phyloP scores from a whole-genome alignment of 225 moss, liverwort and hornwort species.

The Antitrichia curtipendula region DNA sequence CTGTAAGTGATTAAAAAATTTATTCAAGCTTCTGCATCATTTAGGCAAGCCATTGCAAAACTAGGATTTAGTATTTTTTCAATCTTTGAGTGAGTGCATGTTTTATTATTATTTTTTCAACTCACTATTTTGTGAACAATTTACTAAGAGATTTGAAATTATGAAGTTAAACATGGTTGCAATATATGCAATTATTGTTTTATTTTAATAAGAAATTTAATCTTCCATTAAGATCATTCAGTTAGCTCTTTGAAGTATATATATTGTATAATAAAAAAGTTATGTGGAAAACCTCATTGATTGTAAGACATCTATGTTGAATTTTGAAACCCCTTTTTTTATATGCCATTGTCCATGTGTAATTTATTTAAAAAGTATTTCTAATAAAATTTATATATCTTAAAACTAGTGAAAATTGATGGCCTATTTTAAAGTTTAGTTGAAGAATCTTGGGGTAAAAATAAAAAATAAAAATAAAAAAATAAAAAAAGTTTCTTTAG shows the following conservation, averaged over 20 bases:
- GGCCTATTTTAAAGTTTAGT: not conserved
- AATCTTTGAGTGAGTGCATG: not conserved
- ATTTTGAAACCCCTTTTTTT: not conserved
- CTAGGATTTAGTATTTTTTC: not conserved
- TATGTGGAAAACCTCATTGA: not conserved
- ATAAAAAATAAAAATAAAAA: not conserved
- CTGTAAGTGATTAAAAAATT: not conserved
- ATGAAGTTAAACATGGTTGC: not conserved
- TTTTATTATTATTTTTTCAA: not conserved
- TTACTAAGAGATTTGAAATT: not conserved
- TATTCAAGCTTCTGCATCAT: not conserved
- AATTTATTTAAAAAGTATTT: not conserved
- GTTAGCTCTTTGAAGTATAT: not conserved
- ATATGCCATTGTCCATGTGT: too few species aligned
- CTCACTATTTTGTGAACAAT: not conserved
- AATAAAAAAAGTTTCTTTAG: not conserved
- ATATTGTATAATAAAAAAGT: not conserved
- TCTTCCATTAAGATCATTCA: accelerated
- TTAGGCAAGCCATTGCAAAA: not conserved
- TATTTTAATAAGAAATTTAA: too few species aligned
- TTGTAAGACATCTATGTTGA: not conserved
- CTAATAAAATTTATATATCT: not conserved
- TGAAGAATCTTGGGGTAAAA: not conserved
- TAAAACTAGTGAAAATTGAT: not conserved
- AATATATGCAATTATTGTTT: not conserved